Evolutionary conservation across 768 basidiomycete genomes (phyloP), one percentile per base, ranked within the genome.

Genomic region (Rhodosporidiobolus sp.): DNA sequence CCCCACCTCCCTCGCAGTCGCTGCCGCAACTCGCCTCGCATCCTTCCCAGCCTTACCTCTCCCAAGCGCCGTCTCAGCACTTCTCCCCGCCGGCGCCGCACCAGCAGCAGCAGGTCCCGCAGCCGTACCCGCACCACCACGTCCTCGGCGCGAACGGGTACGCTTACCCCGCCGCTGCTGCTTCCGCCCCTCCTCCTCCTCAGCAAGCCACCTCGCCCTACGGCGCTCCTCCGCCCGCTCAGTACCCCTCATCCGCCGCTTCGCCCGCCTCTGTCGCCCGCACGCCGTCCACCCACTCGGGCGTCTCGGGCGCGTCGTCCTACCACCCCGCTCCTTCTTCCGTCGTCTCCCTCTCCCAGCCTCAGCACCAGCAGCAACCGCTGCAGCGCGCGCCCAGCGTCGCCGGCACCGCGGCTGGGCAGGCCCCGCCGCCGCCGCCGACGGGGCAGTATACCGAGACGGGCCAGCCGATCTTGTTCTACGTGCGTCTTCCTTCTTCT

Each of bases 381-480:
- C 67, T 61, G 54, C 43, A n/a, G 32, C 71, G 78, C 28, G 74
- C 79, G 49, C 75, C 76, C 26, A 73, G 64, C 45, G 80, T 80
- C 26, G 76, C 79, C 49, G 66, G 57, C 0, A 56, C 72, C 26
- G 70, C 59, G 4, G 22, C 75, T 32, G 49, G 78, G 71, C 79
- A 78, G 24, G 57, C 81, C n/a, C n/a, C n/a, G 49, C 38, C 65
- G 12, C 66, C 70, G 9, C 70, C 69, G 34, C 70, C 72, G n/a
- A 89, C 89, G 9, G 88, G 87, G 1, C 87, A 91, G 77, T 88
- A 87, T 57, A 91, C 89, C 12, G 92, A 94, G 63, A 89, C 89
- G 53, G 94, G 94, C 0, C 84, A 86, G 50, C 87, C 87, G 1
- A 89, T 97, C 45, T 78, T 94, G 78, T 95, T 96, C 83, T 94